A percentile compares a stretch with the other conserved stretches of the same genome.
phyloP scores from a whole-genome alignment of 2,329 filamentous ascomycete genomes.

The Escovopsis sp. region DNA sequence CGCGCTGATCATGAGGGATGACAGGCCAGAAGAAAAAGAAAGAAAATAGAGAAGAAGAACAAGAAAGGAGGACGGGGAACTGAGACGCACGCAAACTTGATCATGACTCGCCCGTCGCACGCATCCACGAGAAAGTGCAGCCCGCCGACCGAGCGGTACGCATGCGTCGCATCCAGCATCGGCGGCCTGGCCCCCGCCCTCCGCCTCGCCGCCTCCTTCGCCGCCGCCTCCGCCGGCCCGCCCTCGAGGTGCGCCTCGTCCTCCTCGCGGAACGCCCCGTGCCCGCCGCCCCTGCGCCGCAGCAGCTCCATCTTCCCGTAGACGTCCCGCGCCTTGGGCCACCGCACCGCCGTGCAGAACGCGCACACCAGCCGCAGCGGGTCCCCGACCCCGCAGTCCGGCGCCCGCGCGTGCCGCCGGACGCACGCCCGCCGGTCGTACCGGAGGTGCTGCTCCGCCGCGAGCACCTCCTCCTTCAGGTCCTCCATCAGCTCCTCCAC shows the following conservation, averaged over 20 bases:
- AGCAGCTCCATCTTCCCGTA: not conserved
- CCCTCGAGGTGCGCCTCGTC: not conserved
- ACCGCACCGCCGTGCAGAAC: not conserved
- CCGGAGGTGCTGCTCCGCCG: not conserved
- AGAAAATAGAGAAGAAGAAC: not conserved
- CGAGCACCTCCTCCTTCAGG: not conserved
- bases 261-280: not conserved
- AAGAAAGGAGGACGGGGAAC: not conserved
- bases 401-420: not conserved
- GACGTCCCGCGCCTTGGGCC: not conserved
- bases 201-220: not conserved
- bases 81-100: conserved; percentile 3
- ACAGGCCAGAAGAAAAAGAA: not conserved
- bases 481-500: not conserved
- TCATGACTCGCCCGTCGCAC: conserved; percentile 1
- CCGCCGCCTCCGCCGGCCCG: not conserved
- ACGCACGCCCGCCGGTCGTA: not conserved
- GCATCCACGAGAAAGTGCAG: conserved; percentile 4
- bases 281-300: not conserved
- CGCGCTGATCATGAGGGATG: no score
- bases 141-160: conserved; percentile 2
- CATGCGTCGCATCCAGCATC: not conserved
- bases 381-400: not conserved
- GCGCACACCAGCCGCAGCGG: not conserved
- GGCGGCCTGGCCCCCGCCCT: no score